Conservation (phyloP, 805 yeast species). For the Saccharomyces paradoxus region DNA sequence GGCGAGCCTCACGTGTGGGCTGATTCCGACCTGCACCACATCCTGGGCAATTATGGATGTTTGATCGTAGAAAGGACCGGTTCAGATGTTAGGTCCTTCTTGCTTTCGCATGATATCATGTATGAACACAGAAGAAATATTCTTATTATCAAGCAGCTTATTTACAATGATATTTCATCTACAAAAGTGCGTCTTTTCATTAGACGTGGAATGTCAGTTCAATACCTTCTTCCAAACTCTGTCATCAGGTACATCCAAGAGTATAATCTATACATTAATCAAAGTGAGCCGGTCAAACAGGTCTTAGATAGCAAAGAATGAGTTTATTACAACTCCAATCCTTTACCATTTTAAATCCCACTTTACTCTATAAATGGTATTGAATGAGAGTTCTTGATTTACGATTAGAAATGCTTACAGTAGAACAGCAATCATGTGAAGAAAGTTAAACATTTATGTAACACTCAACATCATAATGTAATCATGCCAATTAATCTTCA, state of each 20-base stretch:
- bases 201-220: constrained; percentile 94
- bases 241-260: constrained; percentile 94
- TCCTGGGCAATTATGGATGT: constrained; percentile 92
- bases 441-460: not conserved
- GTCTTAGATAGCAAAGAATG: constrained; percentile 46
- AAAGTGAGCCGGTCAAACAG: constrained; percentile 89
- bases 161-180: constrained; percentile 91
- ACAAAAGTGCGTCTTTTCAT: constrained; percentile 90
- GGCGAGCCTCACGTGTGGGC: constrained; percentile 99
- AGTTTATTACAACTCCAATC: not conserved
- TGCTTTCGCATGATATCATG: constrained; percentile 92
- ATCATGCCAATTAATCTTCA: not conserved
- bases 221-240: constrained; percentile 84
- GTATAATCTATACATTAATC: constrained; percentile 74
- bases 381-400: not conserved
- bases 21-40: constrained; percentile 88
- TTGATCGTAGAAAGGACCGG: constrained; percentile 95
- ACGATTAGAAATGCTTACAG: not conserved
- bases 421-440: not conserved
- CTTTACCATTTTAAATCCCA: not conserved
- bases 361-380: not conserved
- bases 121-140: constrained; percentile 92
- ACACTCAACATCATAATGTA: not conserved
- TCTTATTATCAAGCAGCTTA: constrained; percentile 87
- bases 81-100: constrained; percentile 84